Percentiles rank a stretch among this genome's conserved stretches.
phyloP scores from a whole-genome alignment of 257 asterid species.

The Penstemon newberryi region DNA sequence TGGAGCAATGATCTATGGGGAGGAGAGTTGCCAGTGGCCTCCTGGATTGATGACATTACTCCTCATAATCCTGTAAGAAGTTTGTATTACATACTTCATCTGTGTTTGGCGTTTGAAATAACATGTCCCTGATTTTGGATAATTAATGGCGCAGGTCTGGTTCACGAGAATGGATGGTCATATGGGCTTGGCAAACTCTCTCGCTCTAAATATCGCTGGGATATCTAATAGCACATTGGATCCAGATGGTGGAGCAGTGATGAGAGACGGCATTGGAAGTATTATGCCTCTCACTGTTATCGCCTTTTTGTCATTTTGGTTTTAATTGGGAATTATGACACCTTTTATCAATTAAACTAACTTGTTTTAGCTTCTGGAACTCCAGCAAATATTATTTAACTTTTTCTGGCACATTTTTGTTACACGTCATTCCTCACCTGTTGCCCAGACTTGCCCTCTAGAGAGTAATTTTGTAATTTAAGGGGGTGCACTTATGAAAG shows the following conservation, averaged over 20 bases:
- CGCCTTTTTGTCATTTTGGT: constrained; percentile 16
- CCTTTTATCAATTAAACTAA: constrained; percentile 17
- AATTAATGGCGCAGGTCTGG: constrained; percentile 73
- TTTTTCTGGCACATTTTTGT: constrained; percentile 16
- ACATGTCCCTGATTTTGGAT: constrained; percentile 16
- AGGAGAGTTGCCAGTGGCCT: constrained; percentile 85
- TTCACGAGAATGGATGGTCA: constrained; percentile 94
- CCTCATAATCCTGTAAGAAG: constrained; percentile 79
- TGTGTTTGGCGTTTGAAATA: constrained; percentile 24
- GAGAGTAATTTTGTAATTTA: not conserved
- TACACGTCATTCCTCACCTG: constrained; percentile 4
- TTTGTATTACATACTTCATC: constrained; percentile 20
- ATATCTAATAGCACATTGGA: constrained; percentile 53
- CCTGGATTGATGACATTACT: constrained; percentile 90
- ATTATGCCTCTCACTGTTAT: constrained; percentile 21
- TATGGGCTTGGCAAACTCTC: constrained; percentile 94
- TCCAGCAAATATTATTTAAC: constrained; percentile 9
- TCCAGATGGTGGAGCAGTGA: constrained; percentile 75
- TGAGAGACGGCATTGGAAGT: constrained; percentile 68
- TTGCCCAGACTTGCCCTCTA: not conserved
- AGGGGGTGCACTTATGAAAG: not conserved
- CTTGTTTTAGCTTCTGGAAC: constrained; percentile 18
- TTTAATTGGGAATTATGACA: not conserved
- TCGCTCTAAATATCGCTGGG: constrained; percentile 74
- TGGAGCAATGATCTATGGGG: constrained; percentile 99